A percentile compares a stretch with the other conserved stretches of the same genome.
phyloP scores from a whole-genome alignment of 768 basidiomycete species.

The Mycena kentingensis region DNA sequence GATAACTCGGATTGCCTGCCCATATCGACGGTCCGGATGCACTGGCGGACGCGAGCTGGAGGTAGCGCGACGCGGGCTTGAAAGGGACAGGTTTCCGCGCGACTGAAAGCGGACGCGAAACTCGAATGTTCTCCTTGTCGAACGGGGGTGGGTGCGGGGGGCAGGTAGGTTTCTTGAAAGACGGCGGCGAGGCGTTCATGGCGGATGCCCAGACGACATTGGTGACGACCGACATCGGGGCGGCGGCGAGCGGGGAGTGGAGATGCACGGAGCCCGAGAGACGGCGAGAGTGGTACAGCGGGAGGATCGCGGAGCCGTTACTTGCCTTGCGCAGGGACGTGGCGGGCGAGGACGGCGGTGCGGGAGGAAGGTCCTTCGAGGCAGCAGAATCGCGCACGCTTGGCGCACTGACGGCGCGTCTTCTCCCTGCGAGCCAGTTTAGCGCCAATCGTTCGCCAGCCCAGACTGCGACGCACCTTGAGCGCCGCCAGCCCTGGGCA shows the following conservation, averaged over 20 bases:
- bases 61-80: slow-evolving; percentile 5
- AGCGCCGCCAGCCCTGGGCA: background rate
- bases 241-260: background rate
- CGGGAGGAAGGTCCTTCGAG: background rate
- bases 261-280: background rate
- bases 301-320: background rate
- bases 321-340: background rate
- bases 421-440: background rate
- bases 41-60: background rate
- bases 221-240: slow-evolving; percentile 4
- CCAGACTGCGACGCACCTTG: background rate
- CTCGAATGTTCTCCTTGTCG: background rate
- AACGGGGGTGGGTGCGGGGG: background rate
- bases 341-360: background rate
- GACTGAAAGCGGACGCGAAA: background rate
- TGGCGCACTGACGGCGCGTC: background rate
- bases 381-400: background rate
- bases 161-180: background rate
- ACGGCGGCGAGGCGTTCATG: background rate
- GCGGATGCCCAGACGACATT: slow-evolving; percentile 1
- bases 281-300: background rate
- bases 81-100: background rate
- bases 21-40: background rate
- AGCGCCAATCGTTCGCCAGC: background rate
- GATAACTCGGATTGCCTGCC: background rate